These are phyloP conservation scores for Tolypocladium amazonense DNA, from an alignment of 2,329 filamentous ascomycete species.

Conservation along the genomic window DNA sequence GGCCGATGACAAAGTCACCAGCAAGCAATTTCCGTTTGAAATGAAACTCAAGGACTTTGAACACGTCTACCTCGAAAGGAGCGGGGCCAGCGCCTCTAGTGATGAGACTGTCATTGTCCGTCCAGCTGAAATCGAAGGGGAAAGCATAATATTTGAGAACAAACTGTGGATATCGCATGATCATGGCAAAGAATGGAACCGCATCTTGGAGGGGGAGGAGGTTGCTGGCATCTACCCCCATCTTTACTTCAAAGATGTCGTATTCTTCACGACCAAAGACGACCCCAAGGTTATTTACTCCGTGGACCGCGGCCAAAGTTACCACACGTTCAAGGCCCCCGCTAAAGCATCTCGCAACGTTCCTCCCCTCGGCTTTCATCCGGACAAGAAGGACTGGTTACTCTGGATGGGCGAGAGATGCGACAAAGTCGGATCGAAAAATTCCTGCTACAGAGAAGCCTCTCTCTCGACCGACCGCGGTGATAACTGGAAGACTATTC, in stretches of 20 bases:
- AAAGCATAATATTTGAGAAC: conserved; percentile 30
- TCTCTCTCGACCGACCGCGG: conserved; percentile 73
- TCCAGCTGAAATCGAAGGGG: conserved; percentile 25
- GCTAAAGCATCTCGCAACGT: conserved; percentile 30
- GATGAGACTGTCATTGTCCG: conserved; percentile 64
- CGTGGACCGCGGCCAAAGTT: conserved; percentile 62
- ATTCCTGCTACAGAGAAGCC: conserved; percentile 61
- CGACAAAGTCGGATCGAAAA: conserved; percentile 34
- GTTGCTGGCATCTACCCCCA: conserved; percentile 68
- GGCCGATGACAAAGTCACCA: conserved; percentile 55
- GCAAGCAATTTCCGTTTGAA: conserved; percentile 52
- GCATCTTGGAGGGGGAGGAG: conserved; percentile 56
- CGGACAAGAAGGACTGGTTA: conserved; percentile 76
- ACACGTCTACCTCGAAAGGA: conserved; percentile 70
- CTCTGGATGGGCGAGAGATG: conserved; percentile 80
- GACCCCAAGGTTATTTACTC: conserved; percentile 70
- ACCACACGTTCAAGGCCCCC: conserved; percentile 64
- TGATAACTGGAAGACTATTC: conserved; percentile 64
- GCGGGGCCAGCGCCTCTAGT: conserved; percentile 47
- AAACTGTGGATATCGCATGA: conserved; percentile 65
- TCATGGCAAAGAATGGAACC: conserved; percentile 80
- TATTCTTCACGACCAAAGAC: conserved; percentile 69
- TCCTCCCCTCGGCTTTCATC: conserved; percentile 65
- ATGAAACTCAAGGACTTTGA: conserved; percentile 40
- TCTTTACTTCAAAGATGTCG: conserved; percentile 68